phyloP scores from a whole-genome alignment of 805 yeast genomes.

The Cyberlindnera nakhonratchasimensis region DNA sequence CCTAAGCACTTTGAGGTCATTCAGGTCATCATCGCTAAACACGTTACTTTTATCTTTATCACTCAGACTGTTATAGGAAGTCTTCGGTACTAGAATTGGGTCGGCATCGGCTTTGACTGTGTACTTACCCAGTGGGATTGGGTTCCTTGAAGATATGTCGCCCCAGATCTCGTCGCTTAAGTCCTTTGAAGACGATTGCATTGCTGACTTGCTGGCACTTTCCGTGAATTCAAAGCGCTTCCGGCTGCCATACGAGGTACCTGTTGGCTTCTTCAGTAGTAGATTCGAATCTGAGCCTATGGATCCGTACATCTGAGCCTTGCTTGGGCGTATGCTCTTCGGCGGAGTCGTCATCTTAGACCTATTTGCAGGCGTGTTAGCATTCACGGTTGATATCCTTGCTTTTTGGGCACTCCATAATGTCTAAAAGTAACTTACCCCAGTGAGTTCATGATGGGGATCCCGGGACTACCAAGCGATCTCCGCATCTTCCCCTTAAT shows the following conservation, averaged over 20 bases:
- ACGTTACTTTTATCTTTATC: conserved; percentile 1
- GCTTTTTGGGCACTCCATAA: neutral
- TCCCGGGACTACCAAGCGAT: neutral
- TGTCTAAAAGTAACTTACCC: neutral
- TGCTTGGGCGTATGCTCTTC: neutral
- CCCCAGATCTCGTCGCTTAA: neutral
- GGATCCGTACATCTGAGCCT: neutral
- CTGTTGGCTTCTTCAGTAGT: neutral
- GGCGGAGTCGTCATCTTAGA: neutral
- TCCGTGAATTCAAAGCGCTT: neutral
- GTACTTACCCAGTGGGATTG: neutral
- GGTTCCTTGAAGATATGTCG: neutral
- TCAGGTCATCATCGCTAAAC: conserved; percentile 15
- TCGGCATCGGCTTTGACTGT: neutral
- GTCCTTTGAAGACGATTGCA: neutral
- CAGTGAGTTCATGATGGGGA: neutral
- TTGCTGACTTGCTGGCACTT: too few relatives aligned
- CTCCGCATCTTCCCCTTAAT: neutral
- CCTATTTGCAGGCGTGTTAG: neutral
- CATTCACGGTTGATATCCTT: neutral
- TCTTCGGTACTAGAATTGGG: neutral
- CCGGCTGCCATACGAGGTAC: neutral
- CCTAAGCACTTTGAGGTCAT: conserved; percentile 5
- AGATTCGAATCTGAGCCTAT: neutral
- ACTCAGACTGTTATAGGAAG: neutral